A percentile compares a stretch with the other conserved stretches of the same genome.
Evolutionary conservation across 2,329 filamentous ascomycete species (phyloP).

Genomic region (Claviceps pusilla): DNA sequence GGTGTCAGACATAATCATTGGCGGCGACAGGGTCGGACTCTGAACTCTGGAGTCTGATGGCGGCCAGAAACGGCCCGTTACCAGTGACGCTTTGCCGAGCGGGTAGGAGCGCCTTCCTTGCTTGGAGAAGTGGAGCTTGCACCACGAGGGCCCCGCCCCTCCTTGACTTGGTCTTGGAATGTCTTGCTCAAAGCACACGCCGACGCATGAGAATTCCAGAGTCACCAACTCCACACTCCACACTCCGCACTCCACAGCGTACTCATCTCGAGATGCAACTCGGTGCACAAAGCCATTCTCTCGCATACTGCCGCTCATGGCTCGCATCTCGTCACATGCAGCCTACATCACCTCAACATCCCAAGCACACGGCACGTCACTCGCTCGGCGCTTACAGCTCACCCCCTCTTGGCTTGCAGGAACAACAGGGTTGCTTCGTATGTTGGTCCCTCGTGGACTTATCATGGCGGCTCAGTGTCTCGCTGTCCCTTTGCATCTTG

Average conservation of each 20-base stretch:
- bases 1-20: too few relatives aligned
- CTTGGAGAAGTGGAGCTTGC: background rate
- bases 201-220: too few relatives aligned
- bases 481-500: background rate
- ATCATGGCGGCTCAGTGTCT: too few relatives aligned
- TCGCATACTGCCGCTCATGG: background rate
- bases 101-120: background rate
- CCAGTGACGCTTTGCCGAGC: too few relatives aligned
- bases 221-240: too few relatives aligned
- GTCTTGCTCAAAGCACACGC: too few relatives aligned
- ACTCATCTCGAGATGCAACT: background rate
- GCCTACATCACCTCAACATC: background rate
- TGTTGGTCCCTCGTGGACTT: background rate
- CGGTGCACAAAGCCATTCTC: background rate
- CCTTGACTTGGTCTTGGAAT: background rate
- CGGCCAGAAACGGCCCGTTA: too few relatives aligned
- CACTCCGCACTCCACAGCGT: background rate
- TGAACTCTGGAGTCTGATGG: too few relatives aligned
- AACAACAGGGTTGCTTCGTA: background rate
- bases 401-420: background rate
- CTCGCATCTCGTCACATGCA: background rate
- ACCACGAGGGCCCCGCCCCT: background rate
- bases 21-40: too few relatives aligned
- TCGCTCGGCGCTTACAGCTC: background rate
- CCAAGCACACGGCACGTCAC: background rate